Evolutionary conservation across 805 yeast genomes (phyloP), one percentile per base, ranked within the genome.

Genomic region (Starmerella apicola): DNA sequence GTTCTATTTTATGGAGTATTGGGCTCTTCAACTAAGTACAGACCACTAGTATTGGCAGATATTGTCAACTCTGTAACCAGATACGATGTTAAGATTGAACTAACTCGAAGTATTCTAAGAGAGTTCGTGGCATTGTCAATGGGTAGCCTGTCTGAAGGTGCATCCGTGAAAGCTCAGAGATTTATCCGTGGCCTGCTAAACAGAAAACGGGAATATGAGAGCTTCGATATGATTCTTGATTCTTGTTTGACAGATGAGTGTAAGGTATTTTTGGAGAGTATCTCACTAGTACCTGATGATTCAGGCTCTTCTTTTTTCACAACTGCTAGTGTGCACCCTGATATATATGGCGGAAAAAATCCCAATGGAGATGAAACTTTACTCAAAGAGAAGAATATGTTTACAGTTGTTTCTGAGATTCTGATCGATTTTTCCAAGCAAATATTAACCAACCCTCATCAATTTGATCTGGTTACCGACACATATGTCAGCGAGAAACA

Each of bases 1-100:
- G 51, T 57, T 8, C 39, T 58, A n/a, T 59, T 50, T 41, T 45
- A 55, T 34, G 54, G 57, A 5, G 41, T 58, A 10, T 46, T 57
- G 0, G 54, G 60, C 3, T 52, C 55, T 25, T 42, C 51, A 3
- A 43, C 43, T 2, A 32, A 38, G 10, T 46, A 51, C 30, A 42
- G 59, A 6, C 41, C 51, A 15, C 54, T 51, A 32, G 48, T 52
- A 21, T 55, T 58, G 35, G 49, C 61, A 1, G 49, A 53, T 13
- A n/a, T 48, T 13, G 25, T 48, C 4, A 13, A 24, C 3, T 26
- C 24, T 32, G 2, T 25, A 25, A 3, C 9, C 5, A 16, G 31
- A 28, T 3, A 24, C 31, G 19, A 12, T 9, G 3, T 13, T 26
- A 3, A 15, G 29, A 3, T 15, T 39, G 5, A 25, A 13, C n/a